Evolutionary conservation across 1,139 yeast species (phyloP).

Genomic region (Pneumocystis canis): DNA sequence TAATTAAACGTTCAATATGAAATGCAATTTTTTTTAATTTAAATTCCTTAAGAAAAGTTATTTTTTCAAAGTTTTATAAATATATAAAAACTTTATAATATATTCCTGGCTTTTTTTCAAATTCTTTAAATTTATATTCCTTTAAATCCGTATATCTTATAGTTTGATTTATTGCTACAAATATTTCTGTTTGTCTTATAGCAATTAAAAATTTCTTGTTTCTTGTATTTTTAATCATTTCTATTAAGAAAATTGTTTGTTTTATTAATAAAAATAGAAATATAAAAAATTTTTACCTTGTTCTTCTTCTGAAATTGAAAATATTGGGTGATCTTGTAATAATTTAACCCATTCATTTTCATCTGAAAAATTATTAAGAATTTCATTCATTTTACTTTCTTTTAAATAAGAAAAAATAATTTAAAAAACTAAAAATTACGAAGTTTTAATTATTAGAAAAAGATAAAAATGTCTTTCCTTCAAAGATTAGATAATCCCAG

Average conservation of each 20-base stretch:
- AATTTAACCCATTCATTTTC: neutral
- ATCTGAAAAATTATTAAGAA: neutral
- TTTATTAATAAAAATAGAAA: no score
- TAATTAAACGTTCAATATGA: neutral
- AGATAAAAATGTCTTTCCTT: neutral
- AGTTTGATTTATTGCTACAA: slow-evolving; percentile 8
- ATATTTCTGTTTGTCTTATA: slow-evolving; percentile 7
- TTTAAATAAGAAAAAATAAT: no score
- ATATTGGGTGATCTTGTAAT: neutral
- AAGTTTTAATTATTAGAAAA: no score
- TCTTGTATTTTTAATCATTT: neutral
- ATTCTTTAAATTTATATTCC: neutral
- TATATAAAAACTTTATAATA: neutral
- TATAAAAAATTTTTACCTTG: no score
- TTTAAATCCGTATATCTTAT: slow-evolving; percentile 10
- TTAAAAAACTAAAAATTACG: no score
- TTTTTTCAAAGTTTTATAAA: neutral
- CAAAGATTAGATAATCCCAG: slow-evolving; percentile 8
- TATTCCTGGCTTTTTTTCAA: neutral
- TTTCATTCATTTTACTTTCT: neutral
- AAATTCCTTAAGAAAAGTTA: slow-evolving; percentile 3
- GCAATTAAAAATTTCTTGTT: slow-evolving; percentile 2
- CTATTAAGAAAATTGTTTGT: neutral
- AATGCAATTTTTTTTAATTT: neutral
- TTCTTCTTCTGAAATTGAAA: neutral